Conservation (phyloP, 176 grass and related monocot genomes). For the Pontederia paniculata region DNA sequence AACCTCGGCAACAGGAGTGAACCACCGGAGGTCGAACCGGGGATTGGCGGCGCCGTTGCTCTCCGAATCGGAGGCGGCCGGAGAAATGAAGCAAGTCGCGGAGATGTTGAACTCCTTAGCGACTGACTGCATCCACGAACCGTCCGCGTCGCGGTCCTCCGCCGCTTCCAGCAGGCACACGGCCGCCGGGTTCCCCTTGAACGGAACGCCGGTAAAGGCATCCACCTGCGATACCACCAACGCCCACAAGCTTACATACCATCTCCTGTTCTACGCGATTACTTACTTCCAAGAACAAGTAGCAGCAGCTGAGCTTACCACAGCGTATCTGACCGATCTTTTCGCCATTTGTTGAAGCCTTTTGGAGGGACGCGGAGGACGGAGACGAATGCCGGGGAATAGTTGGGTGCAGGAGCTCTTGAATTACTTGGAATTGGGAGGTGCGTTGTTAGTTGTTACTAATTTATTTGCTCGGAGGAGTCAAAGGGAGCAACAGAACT, state of each 20-base stretch:
- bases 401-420: no score
- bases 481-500: no score
- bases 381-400: no score
- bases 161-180: constrained; percentile 46
- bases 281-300: background rate
- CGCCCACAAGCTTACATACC: no score
- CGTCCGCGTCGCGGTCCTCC: constrained; percentile 19
- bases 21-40: constrained; percentile 55
- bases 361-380: no score
- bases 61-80: background rate
- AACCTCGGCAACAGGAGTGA: constrained; percentile 61
- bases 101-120: constrained; percentile 75
- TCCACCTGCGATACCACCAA: constrained; percentile 39
- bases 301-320: background rate
- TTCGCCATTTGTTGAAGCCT: background rate
- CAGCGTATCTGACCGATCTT: background rate
- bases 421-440: no score
- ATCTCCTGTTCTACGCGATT: no score
- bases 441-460: no score
- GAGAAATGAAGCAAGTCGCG: constrained; percentile 39
- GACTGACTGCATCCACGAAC: constrained; percentile 58
- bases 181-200: constrained; percentile 73
- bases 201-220: constrained; percentile 37
- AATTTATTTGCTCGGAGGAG: no score
- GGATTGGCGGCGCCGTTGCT: constrained; percentile 5